Base-by-base conservation (phyloP, 768 basidiomycete genomes). In the Tremella mesenterica region DNA sequence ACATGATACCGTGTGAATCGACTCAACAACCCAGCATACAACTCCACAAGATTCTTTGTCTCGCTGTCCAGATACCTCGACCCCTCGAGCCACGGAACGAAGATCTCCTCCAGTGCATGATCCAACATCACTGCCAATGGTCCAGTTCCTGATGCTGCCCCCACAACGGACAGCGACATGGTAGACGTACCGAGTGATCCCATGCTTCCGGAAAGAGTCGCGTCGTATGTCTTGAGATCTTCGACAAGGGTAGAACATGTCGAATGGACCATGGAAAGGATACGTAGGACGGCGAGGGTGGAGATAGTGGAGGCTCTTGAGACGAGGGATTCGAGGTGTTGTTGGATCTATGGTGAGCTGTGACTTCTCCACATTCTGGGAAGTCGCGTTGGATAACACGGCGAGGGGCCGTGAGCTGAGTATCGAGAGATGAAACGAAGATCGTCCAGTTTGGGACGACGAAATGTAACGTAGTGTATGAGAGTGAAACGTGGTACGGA, bases 281-380 rank as follows among this genome's bases (percentile, higher is more conserved):
- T 79, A 25, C 95, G 88, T 18, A 97, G 80, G 69, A 90, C 91
- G 1, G 89, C 86, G 26, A 99, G 78, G 52, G 91, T 87, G 7
- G 91, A 93, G 30, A 88, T 81, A 2, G 80, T 79, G 1, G 80
- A 70, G 3, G 85, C 86, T 55, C 81, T 80, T 52, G 84, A 85
- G 46, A 97, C 78, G 4, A 99, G 80, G 48, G 84, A 81, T 68
- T 97, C 95, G 74, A 99, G 81, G 67, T 95, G 87, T 79, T 91
- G 88, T 78, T 97, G 92, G 58, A 99, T 91, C 93, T 96, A 67
- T 10, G n/a, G n/a, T n/a, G n/a, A n/a, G n/a, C n/a, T n/a, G n/a
- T n/a, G n/a, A n/a, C n/a, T n/a, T n/a, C n/a, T n/a, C n/a, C n/a
- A n/a, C n/a, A n/a, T n/a, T n/a, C n/a, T n/a, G n/a, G n/a, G n/a